A percentile compares a stretch with the other conserved stretches of the same genome.
phyloP scores from a whole-genome alignment of 768 basidiomycete genomes.

The Phlebiopsis gigantea region DNA sequence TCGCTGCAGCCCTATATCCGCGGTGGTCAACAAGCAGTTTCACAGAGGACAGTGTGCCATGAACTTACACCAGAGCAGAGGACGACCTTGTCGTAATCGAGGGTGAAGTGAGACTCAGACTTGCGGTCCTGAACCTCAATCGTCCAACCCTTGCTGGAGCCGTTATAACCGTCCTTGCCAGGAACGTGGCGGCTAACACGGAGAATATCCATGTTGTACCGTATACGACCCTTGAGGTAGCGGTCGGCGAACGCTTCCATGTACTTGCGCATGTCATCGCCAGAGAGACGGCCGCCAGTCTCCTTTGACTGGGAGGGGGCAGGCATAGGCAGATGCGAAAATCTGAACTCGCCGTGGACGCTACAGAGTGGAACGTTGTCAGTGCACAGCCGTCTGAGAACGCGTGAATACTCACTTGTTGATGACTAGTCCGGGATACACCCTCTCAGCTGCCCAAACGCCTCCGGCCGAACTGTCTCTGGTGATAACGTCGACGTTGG shows the following conservation, averaged over 20 bases:
- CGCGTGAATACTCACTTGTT: constrained; percentile 46
- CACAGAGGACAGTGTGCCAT: neutral
- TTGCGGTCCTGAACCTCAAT: constrained; percentile 34
- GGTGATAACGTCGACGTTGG: constrained; percentile 47
- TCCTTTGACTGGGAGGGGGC: constrained; percentile 28
- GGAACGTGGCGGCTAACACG: constrained; percentile 32
- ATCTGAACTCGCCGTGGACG: constrained; percentile 59
- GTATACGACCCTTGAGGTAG: constrained; percentile 42
- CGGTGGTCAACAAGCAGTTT: neutral
- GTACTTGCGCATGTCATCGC: constrained; percentile 49
- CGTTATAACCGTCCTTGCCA: neutral
- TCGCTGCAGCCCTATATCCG: constrained; percentile 47
- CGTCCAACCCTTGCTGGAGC: constrained; percentile 32
- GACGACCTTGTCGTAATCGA: constrained; percentile 47
- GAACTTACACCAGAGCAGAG: constrained; percentile 52
- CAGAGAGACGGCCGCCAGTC: constrained; percentile 43
- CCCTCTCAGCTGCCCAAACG: constrained; percentile 48
- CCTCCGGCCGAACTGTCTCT: constrained; percentile 52
- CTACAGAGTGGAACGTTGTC: constrained; percentile 25
- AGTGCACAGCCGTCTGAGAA: neutral
- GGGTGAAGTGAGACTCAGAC: constrained; percentile 22
- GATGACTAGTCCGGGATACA: constrained; percentile 52
- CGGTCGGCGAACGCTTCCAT: constrained; percentile 46
- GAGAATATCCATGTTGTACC: constrained; percentile 45
- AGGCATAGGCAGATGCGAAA: constrained; percentile 53